Evolutionary conservation across 257 asterid species (phyloP), one percentile per base, ranked within the genome.

Genomic region (Ilex aquifolium): DNA sequence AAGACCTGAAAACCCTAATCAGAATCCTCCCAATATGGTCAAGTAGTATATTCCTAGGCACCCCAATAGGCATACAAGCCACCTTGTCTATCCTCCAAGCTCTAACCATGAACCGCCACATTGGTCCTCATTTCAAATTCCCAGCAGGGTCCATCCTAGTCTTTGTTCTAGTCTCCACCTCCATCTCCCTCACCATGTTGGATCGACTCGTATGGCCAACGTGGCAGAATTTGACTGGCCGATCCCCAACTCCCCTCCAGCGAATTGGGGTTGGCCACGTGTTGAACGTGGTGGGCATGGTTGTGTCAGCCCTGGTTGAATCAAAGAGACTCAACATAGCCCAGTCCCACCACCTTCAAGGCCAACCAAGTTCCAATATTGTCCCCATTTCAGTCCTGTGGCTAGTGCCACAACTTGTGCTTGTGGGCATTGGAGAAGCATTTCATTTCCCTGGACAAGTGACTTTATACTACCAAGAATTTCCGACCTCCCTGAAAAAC

Each of bases 391-490:
- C 95, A 6, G 87, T 75, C 2, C 32, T 84, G 32, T 87, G 91
- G 92, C 71, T 87, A 7, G 81, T 84, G 59, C 82, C 91, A 32
- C 60, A 69, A 3, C 54, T 67, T 2, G 66, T 50, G 11, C 13
- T 72, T 11, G 49, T 77, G 16, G 95, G 95, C 5, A 9, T 77
- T 31, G 88, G 88, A 9, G 92, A 82, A 44, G 92, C 90, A 4
- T 78, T 87, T 57, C 86, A 76, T 57, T 86, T 77, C 49, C 87
- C 88, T 0, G 86, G 85, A 29, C 82, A 87, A 6, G 68, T 87
- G 31, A 75, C 81, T 2, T 46, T 84, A 1, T 87, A 82, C 29
- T 87, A 84, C 69, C 84, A 78, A 62, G 95, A 87, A 13, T 87
- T 87, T 51, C 95, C 91, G 1, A 69, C 31, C 0, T 54, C 81